phyloP scores from a whole-genome alignment of 768 basidiomycete genomes.

The Lyophyllum semitale region DNA sequence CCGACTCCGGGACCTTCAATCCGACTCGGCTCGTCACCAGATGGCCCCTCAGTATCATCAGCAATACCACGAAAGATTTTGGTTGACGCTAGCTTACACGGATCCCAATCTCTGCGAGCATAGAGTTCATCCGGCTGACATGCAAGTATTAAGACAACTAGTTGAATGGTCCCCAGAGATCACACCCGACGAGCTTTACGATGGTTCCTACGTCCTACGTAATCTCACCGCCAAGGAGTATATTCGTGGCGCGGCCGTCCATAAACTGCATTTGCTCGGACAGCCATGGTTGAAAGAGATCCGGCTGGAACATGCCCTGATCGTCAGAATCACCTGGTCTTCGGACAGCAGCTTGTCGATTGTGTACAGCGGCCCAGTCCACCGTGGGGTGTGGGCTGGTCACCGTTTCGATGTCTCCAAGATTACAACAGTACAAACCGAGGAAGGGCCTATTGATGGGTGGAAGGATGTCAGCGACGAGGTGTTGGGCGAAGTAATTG shows the following conservation, averaged over 20 bases:
- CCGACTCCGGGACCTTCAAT: background rate
- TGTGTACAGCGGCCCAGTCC: no score
- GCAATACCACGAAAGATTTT: no score
- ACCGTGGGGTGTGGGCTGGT: constrained; percentile 1
- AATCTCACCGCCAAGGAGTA: constrained; percentile 4
- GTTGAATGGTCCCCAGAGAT: background rate
- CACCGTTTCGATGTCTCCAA: constrained; percentile 3
- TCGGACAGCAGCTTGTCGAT: background rate
- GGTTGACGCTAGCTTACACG: no score
- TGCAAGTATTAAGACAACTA: no score
- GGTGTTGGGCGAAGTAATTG: background rate
- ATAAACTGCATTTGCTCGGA: background rate
- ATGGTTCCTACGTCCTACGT: background rate
- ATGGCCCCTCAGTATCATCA: no score
- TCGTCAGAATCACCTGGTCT: background rate
- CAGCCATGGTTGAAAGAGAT: background rate
- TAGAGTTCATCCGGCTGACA: no score
- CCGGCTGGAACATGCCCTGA: background rate
- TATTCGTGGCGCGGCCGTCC: background rate
- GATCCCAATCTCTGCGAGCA: no score
- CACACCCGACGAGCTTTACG: background rate
- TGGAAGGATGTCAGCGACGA: constrained; percentile 6
- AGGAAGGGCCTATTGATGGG: background rate
- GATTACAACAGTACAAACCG: background rate
- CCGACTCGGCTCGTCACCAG: background rate